Conservation (phyloP, 108 stramenopile species). For the Cyclotella distinguenda region DNA sequence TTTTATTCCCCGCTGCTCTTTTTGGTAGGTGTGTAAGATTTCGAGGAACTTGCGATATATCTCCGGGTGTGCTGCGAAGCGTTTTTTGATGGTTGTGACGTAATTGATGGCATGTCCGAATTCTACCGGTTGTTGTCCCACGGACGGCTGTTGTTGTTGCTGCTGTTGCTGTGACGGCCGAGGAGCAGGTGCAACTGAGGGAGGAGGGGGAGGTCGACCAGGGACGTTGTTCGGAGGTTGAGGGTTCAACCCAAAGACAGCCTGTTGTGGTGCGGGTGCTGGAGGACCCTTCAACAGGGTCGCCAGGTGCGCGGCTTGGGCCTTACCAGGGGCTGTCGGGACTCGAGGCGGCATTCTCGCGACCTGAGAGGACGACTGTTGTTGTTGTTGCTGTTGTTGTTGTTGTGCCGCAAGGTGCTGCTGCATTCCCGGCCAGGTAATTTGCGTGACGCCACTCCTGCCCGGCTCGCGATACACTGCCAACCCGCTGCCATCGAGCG, state of each 20-base stretch:
- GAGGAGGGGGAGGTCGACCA: background rate
- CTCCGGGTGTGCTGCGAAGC: conserved; percentile 93
- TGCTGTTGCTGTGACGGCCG: background rate
- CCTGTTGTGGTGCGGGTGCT: background rate
- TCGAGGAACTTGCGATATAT: conserved; percentile 97
- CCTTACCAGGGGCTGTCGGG: background rate
- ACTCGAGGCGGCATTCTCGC: background rate
- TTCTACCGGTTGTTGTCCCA: conserved; percentile 71
- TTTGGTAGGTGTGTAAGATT: conserved; percentile 98
- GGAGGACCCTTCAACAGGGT: background rate
- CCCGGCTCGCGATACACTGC: conserved; percentile 84
- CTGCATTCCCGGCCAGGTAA: conserved; percentile 36
- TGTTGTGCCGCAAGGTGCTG: conserved; percentile 21
- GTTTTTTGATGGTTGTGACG: conserved; percentile 95
- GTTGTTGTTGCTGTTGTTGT: conserved; percentile 18
- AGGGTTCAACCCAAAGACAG: too few species aligned
- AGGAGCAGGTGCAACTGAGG: background rate
- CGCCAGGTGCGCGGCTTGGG: background rate
- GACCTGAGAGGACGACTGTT: background rate
- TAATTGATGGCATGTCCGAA: conserved; percentile 99
- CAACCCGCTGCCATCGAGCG: conserved; percentile 71
- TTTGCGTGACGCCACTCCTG: conserved; percentile 56
- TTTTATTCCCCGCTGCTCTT: conserved; percentile 97
- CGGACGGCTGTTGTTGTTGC: conserved; percentile 22
- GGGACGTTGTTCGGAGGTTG: background rate